A percentile compares a stretch with the other conserved stretches of the same genome.
These are phyloP conservation scores for Xylaria nigripes DNA, from an alignment of 495 filamentous ascomycete genomes.

Conservation along the genomic window DNA sequence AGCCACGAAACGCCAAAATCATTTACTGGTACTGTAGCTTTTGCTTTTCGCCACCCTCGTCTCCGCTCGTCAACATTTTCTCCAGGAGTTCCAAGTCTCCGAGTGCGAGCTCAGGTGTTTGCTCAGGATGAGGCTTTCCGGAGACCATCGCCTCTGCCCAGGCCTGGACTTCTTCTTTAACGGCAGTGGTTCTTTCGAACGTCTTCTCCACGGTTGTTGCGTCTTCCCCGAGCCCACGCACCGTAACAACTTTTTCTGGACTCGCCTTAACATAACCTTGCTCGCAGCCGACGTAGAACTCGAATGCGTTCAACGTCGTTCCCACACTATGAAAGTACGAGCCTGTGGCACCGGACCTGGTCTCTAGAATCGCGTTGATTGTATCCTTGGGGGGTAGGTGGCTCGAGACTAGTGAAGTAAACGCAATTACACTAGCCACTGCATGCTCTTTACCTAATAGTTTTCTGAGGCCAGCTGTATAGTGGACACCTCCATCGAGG, in stretches of 20 bases:
- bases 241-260: conserved; percentile 30
- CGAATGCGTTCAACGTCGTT: conserved; percentile 45
- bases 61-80: conserved; percentile 56
- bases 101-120: conserved; percentile 59
- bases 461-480: conserved; percentile 53
- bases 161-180: conserved; percentile 56
- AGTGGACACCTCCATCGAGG: conserved; percentile 71
- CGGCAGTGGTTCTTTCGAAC: conserved; percentile 48
- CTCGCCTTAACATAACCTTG: conserved; percentile 42
- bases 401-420: conserved; percentile 47
- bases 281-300: conserved; percentile 46
- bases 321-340: conserved; percentile 55
- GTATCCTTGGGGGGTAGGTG: conserved; percentile 72
- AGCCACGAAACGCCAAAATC: no score
- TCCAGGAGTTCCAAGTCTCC: conserved; percentile 63
- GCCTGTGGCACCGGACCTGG: conserved; percentile 54
- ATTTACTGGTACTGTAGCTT: conserved; percentile 29
- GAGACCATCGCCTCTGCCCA: conserved; percentile 52
- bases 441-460: conserved; percentile 49
- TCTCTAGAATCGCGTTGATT: conserved; percentile 54
- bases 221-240: conserved; percentile 34
- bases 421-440: conserved; percentile 46
- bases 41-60: conserved; percentile 43
- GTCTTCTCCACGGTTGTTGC: conserved; percentile 42
- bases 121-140: conserved; percentile 43